Base-by-base conservation (phyloP, 2,329 filamentous ascomycete genomes). In the Fusarium kyushuense region DNA sequence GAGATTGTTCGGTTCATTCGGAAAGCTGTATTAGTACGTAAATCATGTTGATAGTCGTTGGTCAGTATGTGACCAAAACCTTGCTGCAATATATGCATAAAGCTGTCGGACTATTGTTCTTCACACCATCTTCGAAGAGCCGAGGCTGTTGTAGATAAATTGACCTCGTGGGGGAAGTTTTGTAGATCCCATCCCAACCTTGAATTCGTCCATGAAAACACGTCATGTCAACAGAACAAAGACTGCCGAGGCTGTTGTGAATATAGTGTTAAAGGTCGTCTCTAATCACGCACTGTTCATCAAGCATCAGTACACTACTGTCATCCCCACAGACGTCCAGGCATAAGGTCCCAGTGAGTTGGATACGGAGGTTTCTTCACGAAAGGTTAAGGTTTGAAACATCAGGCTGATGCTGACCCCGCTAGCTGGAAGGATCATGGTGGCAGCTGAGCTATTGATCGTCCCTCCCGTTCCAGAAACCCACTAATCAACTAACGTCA, bases 271-370 rank as follows among this genome's bases (percentile, higher is more conserved):
- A 3, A 29, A 5, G 4, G 23, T 5, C n/a, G 21, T 13, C 16
- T 3, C 30, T 6, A 35, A 17, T 12, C 21, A 17, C 13, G 6
- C 45, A 33, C 21, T 17, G 21, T 25, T 42, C 40, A 8, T 16
- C 0, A 7, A 7, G 17, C 21, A 19, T 6, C n/a, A 10, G 27
- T 7, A 2, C 9, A 14, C 16, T 2, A 21, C 0, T 23, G 3
- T 3, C n/a, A 19, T 45, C n/a, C 10, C 2, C 14, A 19, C 12
- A 19, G 12, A 10, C 13, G 1, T 10, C 1, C 17, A 30, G 12
- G 27, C 42, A 19, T 6, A 42, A 19, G 40, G 1, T 38, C 23
- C 47, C 47, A 49, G 33, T 11, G 30, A 33, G 5, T 11, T 48
- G 30, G 45, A 9, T 14, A 14, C 4, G 25, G 19, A 27, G 42